Evolutionary conservation across 2,329 filamentous ascomycete species (phyloP), one percentile per base, ranked within the genome.

Genomic region (Chaetomiaceae sp.): DNA sequence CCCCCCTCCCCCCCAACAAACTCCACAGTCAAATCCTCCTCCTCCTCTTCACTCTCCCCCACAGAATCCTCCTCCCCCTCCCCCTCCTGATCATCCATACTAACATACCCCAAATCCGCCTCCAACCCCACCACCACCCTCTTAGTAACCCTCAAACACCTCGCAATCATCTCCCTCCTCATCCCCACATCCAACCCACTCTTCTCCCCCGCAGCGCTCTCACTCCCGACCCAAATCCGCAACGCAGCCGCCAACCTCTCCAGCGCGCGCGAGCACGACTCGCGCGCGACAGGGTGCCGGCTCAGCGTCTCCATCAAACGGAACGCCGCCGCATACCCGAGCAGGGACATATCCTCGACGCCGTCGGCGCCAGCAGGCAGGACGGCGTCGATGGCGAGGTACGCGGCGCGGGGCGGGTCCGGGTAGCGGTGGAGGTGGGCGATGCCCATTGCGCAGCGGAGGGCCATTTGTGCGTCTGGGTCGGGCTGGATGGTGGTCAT

Each of bases 391-490:
- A 83, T 74, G 16, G 79, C 68, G 9, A 66, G 66, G 3, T 77
- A 68, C 3, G 74, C 72, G 21, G 71, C 68, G 17, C 69, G 65
- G 0, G 73, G 72, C 3, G 70, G 69, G 0, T 61, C 63, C 39
- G 74, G 62, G 33, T 66, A 68, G 20, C 73, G 73, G 48, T 73
- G 72, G 13, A 85, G 70, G 57, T 83, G 77, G 7, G 81, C 78
- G 42, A 84, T 76, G 12, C 76, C 74, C 72, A 80, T 80, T 21
- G 80, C 79, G 59, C 80, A 83, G 33, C 76, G 72, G 6, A 85
- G 69, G 3, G 80, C 76, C 57, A 81, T 74, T 37, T 76, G 72
- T 19, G 81, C 71, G 57, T 85, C 80, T 4, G 70, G 70, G 34
- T 76, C 70, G 21, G 71, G 67, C 23, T 70, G 59, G 34, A 74